Conservation (phyloP, 2,329 filamentous ascomycete genomes). For the Penicillium brevicompactum region DNA sequence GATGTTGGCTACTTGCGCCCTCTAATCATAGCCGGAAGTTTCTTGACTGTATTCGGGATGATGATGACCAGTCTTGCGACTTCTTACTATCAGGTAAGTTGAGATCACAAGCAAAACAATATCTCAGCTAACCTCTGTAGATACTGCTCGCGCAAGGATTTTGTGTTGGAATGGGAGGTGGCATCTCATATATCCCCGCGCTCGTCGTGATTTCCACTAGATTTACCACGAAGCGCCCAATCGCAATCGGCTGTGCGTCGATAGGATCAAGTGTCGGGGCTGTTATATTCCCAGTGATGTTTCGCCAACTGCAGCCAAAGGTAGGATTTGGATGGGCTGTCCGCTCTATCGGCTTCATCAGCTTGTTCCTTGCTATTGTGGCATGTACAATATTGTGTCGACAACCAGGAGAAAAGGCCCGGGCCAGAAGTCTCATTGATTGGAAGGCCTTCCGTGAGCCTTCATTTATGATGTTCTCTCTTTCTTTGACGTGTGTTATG, state of each 20-base stretch:
- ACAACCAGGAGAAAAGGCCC: conserved; percentile 38
- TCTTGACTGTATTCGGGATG: conserved; percentile 39
- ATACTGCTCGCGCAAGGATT: conserved; percentile 50
- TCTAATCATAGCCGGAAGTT: conserved; percentile 44
- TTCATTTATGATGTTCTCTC: conserved; percentile 46
- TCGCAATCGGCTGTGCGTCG: conserved; percentile 60
- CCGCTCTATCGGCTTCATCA: conserved; percentile 59
- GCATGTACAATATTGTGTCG: conserved; percentile 41
- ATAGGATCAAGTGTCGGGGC: conserved; percentile 62
- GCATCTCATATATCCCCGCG: conserved; percentile 35
- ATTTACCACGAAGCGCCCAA: conserved; percentile 50
- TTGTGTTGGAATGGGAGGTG: conserved; percentile 34
- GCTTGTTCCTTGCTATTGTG: conserved; percentile 41
- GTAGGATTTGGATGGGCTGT: conserved; percentile 64
- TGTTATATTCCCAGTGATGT: conserved; percentile 60
- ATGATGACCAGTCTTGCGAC: conserved; percentile 35
- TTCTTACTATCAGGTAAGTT: conserved; percentile 31
- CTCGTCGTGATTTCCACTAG: conserved; percentile 33
- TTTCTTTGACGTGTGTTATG: conserved; percentile 51
- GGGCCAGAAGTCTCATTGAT: conserved; percentile 45
- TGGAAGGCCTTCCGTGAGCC: conserved; percentile 41
- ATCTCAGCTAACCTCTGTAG: conserved; percentile 20
- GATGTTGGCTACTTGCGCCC: conserved; percentile 49
- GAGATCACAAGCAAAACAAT: not conserved
- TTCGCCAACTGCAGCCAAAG: conserved; percentile 55